Evolutionary conservation across 306 rosid genomes (phyloP), one percentile per base, ranked within the genome.

Genomic region (Crotalaria pallida): DNA sequence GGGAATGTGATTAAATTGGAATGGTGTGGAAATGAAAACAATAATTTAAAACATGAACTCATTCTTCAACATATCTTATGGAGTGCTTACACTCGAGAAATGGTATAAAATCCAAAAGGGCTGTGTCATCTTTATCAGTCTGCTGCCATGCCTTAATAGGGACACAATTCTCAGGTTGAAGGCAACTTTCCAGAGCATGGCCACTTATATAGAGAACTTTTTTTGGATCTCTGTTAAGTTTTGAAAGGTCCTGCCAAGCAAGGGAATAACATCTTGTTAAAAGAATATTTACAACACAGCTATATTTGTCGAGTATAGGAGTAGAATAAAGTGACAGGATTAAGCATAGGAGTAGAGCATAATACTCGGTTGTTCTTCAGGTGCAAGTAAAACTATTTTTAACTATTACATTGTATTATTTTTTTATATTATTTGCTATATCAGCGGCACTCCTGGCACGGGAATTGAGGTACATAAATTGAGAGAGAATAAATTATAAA

Each of bases 41-140:
- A 29, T 18, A 58, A 61, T 50, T 47, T 13, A 15, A 58, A 31
- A 31, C 9, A 48, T 53, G 16, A 67, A 48, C 45, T 74, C 56
- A 68, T 56, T 51, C 56, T 58, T 62, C 26, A 48, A 64, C 60
- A 57, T 23, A 43, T 52, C 47, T 18, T 9, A 51, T 52, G 73
- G 41, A 71, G 26, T 26, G 55, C 98, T 92, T 83, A 89, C 98
- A 89, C 75, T 92, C 98, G 58, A 92, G 96, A 81, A 92, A 92
- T 58, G 99, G 99, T 56, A 94, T 94, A 43, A 88, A 87, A 77
- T 94, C 99, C 84, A 94, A 51, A 73, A 94, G 96, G 57, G 88
- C 80, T 0, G 99, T 91, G 72, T 94, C 97, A 75, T 94, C 95
- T 33, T 40, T 48, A 69, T 89, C 99, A 52, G 53, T 64, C 65